Evolutionary conservation across 192 early-diverging fungal genomes (phyloP).

Genomic region (Cetraspora pellucida): DNA sequence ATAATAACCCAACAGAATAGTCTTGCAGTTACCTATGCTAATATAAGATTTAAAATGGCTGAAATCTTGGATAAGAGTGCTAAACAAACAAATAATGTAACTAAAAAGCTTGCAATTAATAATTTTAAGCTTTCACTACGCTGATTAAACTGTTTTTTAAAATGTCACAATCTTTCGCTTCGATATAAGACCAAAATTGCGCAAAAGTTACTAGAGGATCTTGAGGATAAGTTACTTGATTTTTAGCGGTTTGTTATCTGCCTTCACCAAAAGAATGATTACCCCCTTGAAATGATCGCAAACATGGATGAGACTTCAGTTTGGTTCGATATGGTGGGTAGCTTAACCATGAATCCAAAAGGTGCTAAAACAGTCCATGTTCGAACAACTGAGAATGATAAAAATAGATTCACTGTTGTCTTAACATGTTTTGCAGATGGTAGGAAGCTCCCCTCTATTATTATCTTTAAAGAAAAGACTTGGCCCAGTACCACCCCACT

Average conservation of each 20-base stretch:
- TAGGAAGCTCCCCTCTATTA: not conserved
- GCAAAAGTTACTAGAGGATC: not conserved
- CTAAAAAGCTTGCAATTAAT: not conserved
- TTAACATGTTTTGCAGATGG: slow-evolving; percentile 5
- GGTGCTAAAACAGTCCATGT: slow-evolving; percentile 19
- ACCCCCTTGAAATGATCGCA: not conserved
- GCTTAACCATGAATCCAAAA: not conserved
- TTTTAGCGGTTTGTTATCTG: slow-evolving; percentile 7
- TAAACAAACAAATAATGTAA: no score
- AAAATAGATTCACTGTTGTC: slow-evolving; percentile 1
- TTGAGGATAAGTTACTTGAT: not conserved
- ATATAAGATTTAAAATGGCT: no score
- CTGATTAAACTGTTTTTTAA: not conserved
- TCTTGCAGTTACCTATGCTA: no score
- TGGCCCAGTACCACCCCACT: not conserved
- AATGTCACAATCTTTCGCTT: not conserved
- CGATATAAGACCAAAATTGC: not conserved
- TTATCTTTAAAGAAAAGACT: slow-evolving; percentile 19
- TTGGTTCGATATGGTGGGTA: slow-evolving; percentile 9
- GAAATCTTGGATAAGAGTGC: no score
- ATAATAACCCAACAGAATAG: no score
- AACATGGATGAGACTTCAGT: slow-evolving; percentile 24
- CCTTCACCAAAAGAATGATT: not conserved
- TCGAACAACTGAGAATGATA: slow-evolving; percentile 8
- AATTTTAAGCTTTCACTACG: not conserved